Evolutionary conservation across 228 moss, liverwort and hornwort genomes (phyloP).

Genomic region (Sphagnum magellanicum): DNA sequence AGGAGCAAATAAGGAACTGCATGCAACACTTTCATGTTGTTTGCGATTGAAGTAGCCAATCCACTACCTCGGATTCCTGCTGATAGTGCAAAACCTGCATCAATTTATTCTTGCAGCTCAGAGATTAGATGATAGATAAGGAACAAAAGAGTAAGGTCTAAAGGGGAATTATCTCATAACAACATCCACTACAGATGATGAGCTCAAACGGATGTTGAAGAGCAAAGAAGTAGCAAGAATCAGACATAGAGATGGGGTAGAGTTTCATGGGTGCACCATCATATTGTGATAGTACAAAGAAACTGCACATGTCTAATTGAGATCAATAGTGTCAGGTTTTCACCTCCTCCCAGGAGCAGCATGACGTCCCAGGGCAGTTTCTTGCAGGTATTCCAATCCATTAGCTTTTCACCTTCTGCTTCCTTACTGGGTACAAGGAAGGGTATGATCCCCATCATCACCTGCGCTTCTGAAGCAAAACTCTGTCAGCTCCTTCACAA

Average conservation of each 20-base stretch:
- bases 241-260: too few species aligned
- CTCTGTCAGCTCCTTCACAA: too few species aligned
- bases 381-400: slow-evolving; percentile 87
- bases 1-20: slow-evolving; percentile 51
- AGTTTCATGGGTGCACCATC: too few species aligned
- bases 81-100: slow-evolving; percentile 79
- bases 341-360: slow-evolving; percentile 90
- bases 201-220: too few species aligned
- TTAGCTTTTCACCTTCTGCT: slow-evolving; percentile 57
- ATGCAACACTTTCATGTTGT: slow-evolving; percentile 50
- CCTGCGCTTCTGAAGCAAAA: slow-evolving; percentile 26
- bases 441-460: slow-evolving; percentile 57
- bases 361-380: slow-evolving; percentile 86
- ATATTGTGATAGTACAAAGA: too few species aligned
- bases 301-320: too few species aligned
- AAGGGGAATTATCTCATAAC: too few species aligned
- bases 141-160: too few species aligned
- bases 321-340: not conserved
- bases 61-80: slow-evolving; percentile 67
- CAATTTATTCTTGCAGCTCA: too few species aligned
- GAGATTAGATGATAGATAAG: too few species aligned
- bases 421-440: slow-evolving; percentile 57
- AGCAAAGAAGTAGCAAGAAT: too few species aligned
- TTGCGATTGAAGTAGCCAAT: slow-evolving; percentile 53
- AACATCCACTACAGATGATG: too few species aligned